These are phyloP conservation scores for Ceriops decandra DNA, from an alignment of 345 rosid species.

Conservation along the genomic window DNA sequence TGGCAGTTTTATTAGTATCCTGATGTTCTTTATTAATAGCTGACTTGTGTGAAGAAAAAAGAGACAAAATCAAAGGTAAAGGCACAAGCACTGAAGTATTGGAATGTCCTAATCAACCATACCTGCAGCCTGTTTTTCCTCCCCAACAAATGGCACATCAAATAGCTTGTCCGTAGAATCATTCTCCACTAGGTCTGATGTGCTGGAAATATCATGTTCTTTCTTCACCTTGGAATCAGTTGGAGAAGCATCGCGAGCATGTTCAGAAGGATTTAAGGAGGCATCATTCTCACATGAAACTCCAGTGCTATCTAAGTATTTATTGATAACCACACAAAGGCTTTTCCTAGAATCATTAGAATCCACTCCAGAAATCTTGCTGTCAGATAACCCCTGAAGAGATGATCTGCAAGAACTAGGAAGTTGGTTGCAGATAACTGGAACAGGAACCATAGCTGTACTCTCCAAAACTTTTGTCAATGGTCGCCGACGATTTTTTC, in stretches of 20 bases:
- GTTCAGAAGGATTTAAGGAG: constrained; percentile 40
- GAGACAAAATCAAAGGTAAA: not conserved
- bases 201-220: constrained; percentile 49
- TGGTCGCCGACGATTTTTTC: constrained; percentile 73
- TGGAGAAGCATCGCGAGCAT: constrained; percentile 42
- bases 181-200: constrained; percentile 44
- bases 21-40: too few species aligned
- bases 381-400: constrained; percentile 48
- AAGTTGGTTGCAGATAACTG: constrained; percentile 63
- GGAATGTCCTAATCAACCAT: constrained; percentile 19
- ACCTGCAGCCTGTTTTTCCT: constrained; percentile 66
- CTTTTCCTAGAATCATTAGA: constrained; percentile 58
- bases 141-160: constrained; percentile 80
- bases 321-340: constrained; percentile 34
- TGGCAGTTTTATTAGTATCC: too few species aligned
- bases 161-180: constrained; percentile 52
- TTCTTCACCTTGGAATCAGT: constrained; percentile 40
- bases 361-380: constrained; percentile 48
- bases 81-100: not conserved
- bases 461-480: constrained; percentile 88
- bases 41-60: too few species aligned
- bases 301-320: constrained; percentile 67
- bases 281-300: constrained; percentile 48
- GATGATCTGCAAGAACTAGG: constrained; percentile 38
- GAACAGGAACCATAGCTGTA: constrained; percentile 75